Evolutionary conservation across 139 green algal genomes (phyloP).

Genomic region (Tetraselmis chui): DNA sequence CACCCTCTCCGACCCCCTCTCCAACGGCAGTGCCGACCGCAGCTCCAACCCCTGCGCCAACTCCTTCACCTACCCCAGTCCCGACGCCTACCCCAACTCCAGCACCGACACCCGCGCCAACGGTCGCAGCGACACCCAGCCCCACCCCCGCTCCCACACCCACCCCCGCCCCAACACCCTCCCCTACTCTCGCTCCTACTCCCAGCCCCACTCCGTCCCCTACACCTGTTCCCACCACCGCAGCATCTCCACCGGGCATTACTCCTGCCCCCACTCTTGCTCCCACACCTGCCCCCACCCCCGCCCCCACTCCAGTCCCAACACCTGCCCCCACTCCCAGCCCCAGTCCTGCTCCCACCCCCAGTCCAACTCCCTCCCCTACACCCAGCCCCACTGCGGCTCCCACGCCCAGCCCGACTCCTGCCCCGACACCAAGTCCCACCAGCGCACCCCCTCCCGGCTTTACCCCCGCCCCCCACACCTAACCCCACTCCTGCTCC

Average conservation of each 20-base stretch:
- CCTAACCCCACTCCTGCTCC: neutral
- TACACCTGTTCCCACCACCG: neutral
- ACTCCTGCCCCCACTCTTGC: neutral
- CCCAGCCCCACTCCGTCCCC: neutral
- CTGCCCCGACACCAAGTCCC: neutral
- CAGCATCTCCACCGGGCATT: neutral
- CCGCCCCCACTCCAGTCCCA: neutral
- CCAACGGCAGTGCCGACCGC: neutral
- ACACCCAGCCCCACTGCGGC: neutral
- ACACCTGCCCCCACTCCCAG: neutral
- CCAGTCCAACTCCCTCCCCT: neutral
- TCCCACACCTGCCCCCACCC: neutral
- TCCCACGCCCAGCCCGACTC: neutral
- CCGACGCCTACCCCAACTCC: neutral
- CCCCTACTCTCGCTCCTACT: neutral
- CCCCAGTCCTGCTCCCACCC: neutral
- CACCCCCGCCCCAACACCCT: neutral
- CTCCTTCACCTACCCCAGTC: neutral
- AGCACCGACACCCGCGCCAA: neutral
- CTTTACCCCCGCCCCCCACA: neutral
- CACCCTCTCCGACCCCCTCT: neutral
- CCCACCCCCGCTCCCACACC: neutral
- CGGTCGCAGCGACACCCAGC: neutral
- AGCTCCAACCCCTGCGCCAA: neutral
- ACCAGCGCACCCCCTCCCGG: too few species aligned